Conservation (phyloP, 1,284 basidiomycete species). For the Ustilago bromivora region DNA sequence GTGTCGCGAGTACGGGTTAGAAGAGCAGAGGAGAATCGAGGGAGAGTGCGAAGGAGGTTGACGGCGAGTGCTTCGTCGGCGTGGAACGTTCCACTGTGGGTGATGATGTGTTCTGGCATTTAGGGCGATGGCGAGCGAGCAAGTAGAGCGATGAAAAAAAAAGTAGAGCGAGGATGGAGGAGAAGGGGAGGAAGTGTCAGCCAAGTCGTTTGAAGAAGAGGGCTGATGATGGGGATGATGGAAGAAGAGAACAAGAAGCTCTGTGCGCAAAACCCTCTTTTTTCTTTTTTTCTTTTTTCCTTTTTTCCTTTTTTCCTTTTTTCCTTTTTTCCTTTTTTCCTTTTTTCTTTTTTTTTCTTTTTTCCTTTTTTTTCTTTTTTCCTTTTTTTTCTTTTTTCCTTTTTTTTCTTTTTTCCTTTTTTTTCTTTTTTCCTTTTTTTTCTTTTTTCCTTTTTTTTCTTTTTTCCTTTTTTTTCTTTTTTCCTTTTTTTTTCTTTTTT, state of each 20-base stretch:
- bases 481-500: neutral
- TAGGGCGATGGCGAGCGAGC: neutral
- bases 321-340: neutral
- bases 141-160: neutral
- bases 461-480: neutral
- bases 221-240: conserved; percentile 7
- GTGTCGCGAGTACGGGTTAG: conserved; percentile 79
- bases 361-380: neutral
- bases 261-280: conserved; percentile 4
- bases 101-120: conserved; percentile 71
- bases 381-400: too few relatives aligned
- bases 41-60: conserved; percentile 85
- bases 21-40: conserved; percentile 75
- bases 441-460: neutral
- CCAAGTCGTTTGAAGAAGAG: neutral
- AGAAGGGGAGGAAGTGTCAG: neutral
- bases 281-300: neutral
- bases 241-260: conserved; percentile 2
- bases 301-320: neutral
- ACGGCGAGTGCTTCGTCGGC: conserved; percentile 95
- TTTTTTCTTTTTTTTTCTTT: neutral
- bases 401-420: conserved; percentile 1
- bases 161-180: neutral
- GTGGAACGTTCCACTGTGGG: conserved; percentile 95
- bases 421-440: neutral